Conservation (phyloP, 495 filamentous ascomycete species). For the Aspergillus nidulans region DNA sequence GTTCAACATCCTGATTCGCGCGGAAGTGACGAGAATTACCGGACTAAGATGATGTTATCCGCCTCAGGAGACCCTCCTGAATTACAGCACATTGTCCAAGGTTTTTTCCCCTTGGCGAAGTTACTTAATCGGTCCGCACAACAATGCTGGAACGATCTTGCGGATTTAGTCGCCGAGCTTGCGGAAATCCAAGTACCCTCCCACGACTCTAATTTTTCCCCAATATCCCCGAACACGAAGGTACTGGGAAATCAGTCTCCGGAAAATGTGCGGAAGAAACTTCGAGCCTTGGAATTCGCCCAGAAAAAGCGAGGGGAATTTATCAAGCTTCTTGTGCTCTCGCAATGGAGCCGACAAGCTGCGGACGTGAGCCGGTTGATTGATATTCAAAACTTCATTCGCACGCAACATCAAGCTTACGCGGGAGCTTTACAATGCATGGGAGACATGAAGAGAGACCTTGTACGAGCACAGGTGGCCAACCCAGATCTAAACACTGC, state of each 20-base stretch:
- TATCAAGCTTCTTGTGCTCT: constrained; percentile 84
- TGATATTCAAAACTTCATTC: constrained; percentile 72
- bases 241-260: constrained; percentile 51
- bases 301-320: constrained; percentile 64
- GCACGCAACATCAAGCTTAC: constrained; percentile 54
- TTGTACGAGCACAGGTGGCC: constrained; percentile 61
- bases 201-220: constrained; percentile 22
- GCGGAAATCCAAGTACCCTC: constrained; percentile 57
- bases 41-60: neutral
- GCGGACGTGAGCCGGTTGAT: constrained; percentile 75
- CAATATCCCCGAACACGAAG: constrained; percentile 47
- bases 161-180: constrained; percentile 64
- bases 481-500: constrained; percentile 91
- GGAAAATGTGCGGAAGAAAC: constrained; percentile 75
- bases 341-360: constrained; percentile 79
- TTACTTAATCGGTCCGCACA: constrained; percentile 75
- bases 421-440: constrained; percentile 53
- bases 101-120: constrained; percentile 64
- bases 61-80: constrained; percentile 52
- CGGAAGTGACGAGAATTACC: constrained; percentile 10
- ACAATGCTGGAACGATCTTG: constrained; percentile 72
- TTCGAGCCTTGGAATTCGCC: constrained; percentile 67
- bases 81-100: constrained; percentile 71
- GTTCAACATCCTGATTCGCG: constrained; percentile 9
- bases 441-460: constrained; percentile 62